Conservation (phyloP, 2,329 filamentous ascomycete species). For the Sclerotinia subarctica region DNA sequence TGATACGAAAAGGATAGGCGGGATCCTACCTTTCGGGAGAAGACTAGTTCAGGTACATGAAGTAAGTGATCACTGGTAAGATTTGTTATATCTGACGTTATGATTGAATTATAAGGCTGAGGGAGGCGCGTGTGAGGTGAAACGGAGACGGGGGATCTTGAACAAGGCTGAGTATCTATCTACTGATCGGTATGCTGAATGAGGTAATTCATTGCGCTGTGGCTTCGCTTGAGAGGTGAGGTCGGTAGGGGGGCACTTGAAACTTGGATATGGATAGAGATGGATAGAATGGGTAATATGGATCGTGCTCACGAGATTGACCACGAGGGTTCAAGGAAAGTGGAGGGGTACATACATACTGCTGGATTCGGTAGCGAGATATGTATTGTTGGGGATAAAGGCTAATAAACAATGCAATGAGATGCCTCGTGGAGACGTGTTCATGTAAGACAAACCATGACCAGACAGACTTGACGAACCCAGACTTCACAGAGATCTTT, state of each 20-base stretch:
- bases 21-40: too few species aligned
- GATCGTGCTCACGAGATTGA: not conserved
- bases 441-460: slow-evolving; percentile 6
- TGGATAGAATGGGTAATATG: not conserved
- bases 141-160: not conserved
- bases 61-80: not conserved
- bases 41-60: not conserved
- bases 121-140: not conserved
- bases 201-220: slow-evolving; percentile 4
- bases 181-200: not conserved
- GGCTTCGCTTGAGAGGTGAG: not conserved
- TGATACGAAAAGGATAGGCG: not conserved
- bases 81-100: not conserved
- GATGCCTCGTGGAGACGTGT: not conserved
- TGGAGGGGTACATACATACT: not conserved
- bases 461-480: not conserved
- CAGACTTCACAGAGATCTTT: not conserved
- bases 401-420: not conserved
- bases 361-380: not conserved
- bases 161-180: not conserved
- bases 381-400: not conserved
- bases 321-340: slow-evolving; percentile 6
- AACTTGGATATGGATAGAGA: too few species aligned
- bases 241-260: not conserved
- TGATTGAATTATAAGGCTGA: not conserved